A percentile compares a stretch with the other conserved stretches of the same genome.
Conservation (phyloP, 2,329 filamentous ascomycete genomes). For the Verticillium alfalfae region DNA sequence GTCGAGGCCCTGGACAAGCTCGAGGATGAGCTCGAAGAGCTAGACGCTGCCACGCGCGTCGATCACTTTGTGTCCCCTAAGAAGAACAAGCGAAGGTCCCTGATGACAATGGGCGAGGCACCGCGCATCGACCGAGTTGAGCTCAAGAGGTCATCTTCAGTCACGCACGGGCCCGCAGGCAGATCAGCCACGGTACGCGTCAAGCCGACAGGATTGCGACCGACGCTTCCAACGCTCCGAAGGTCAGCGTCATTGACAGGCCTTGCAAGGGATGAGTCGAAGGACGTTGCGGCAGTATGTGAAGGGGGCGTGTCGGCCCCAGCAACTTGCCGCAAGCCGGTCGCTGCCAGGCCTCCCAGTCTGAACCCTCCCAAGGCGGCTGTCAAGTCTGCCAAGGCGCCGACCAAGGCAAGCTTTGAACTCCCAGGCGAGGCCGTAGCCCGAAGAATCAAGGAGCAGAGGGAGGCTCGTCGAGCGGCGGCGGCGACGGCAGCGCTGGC, state of each 20-base stretch:
- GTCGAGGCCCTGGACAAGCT: slow-evolving; percentile 57
- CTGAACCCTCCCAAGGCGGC: slow-evolving; percentile 39
- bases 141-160: slow-evolving; percentile 1
- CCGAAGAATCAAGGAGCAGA: slow-evolving; percentile 51
- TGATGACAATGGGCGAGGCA: background rate
- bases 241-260: slow-evolving; percentile 34
- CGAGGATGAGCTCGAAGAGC: slow-evolving; percentile 55
- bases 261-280: slow-evolving; percentile 18
- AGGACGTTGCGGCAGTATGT: slow-evolving; percentile 13
- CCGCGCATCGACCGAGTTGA: background rate
- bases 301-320: slow-evolving; percentile 11
- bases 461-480: slow-evolving; percentile 46
- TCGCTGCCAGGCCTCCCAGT: slow-evolving; percentile 28
- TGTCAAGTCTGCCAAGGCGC: slow-evolving; percentile 47
- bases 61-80: slow-evolving; percentile 23
- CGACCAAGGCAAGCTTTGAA: slow-evolving; percentile 53
- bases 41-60: slow-evolving; percentile 32
- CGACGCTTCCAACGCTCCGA: slow-evolving; percentile 31
- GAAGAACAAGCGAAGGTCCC: slow-evolving; percentile 3
- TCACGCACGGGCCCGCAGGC: slow-evolving; percentile 29
- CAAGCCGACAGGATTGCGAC: slow-evolving; percentile 30
- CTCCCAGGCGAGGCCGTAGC: slow-evolving; percentile 58
- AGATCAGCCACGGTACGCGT: slow-evolving; percentile 33
- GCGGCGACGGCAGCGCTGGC: slow-evolving; percentile 16
- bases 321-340: slow-evolving; percentile 14